Percentiles rank a stretch among this genome's conserved stretches.
Conservation (phyloP, 2,329 filamentous ascomycete species). For the Akanthomyces lecanii region DNA sequence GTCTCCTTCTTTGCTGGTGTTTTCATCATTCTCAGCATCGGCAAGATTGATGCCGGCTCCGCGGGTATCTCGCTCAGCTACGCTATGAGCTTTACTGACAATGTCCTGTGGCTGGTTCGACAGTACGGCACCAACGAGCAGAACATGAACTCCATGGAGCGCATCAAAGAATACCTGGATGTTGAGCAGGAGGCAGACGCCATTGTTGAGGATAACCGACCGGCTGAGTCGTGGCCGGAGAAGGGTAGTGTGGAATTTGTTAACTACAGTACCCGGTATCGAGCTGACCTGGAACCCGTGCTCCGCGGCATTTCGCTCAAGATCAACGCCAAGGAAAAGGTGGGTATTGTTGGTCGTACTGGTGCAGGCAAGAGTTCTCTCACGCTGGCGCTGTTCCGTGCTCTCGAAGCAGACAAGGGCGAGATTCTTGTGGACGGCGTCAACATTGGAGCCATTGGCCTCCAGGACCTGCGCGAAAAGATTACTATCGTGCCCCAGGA, state of each 20-base stretch:
- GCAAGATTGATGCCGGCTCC: conserved; percentile 80
- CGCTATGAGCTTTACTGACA: conserved; percentile 94
- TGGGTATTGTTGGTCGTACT: conserved; percentile 92
- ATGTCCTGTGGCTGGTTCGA: conserved; percentile 92
- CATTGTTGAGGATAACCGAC: conserved; percentile 72
- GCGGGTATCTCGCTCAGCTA: conserved; percentile 94
- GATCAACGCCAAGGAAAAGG: conserved; percentile 81
- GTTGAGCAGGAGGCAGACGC: conserved; percentile 87
- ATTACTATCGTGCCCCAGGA: conserved; percentile 99
- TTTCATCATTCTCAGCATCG: conserved; percentile 82
- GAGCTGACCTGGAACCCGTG: conserved; percentile 81
- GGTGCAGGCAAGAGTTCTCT: conserved; percentile 96
- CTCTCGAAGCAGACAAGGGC: conserved; percentile 84
- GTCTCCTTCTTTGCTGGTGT: conserved; percentile 91
- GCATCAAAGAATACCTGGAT: conserved; percentile 94
- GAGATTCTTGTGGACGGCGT: conserved; percentile 87
- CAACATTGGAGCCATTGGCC: conserved; percentile 84
- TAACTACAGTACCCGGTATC: conserved; percentile 84
- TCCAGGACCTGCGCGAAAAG: conserved; percentile 87
- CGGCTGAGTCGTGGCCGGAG: conserved; percentile 76
- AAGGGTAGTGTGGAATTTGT: conserved; percentile 84
- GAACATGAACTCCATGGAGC: conserved; percentile 99
- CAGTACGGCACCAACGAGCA: conserved; percentile 95
- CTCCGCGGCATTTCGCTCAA: conserved; percentile 80
- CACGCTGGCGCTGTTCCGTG: conserved; percentile 87